Evolutionary conservation across 2,329 filamentous ascomycete genomes (phyloP).

Genomic region (Aspergillus ibericus): DNA sequence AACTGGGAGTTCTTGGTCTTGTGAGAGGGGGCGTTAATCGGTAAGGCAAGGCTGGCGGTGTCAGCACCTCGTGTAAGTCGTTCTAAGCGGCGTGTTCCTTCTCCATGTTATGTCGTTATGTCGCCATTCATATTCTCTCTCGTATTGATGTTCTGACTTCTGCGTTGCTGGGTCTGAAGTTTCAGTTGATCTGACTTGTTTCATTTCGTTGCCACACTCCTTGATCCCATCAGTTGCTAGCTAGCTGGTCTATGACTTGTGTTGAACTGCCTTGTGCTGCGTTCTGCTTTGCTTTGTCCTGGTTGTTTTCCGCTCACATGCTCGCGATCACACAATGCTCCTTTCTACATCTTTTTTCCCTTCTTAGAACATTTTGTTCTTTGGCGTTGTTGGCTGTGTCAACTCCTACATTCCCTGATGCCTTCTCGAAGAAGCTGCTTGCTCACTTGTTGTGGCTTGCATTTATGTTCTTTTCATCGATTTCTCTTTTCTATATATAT

Average conservation of each 20-base stretch:
- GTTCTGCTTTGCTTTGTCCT: not conserved
- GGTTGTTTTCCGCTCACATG: not conserved
- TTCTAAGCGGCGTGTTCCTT: slow-evolving; percentile 46
- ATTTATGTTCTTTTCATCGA: not conserved
- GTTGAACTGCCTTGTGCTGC: not conserved
- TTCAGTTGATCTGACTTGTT: not conserved
- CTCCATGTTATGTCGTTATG: too few relatives aligned
- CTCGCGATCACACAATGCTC: not conserved
- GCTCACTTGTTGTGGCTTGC: not conserved
- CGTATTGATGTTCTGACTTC: slow-evolving; percentile 60
- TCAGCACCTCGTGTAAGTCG: slow-evolving; percentile 30
- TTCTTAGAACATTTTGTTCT: not conserved
- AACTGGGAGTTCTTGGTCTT: slow-evolving; percentile 56
- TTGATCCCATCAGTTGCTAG: not conserved
- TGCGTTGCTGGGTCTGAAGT: not conserved
- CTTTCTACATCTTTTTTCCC: not conserved
- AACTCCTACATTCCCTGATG: not conserved
- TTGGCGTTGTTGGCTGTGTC: not conserved
- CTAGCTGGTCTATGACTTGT: not conserved
- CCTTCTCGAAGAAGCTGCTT: not conserved
- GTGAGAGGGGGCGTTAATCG: not conserved
- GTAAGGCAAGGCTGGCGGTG: not conserved
- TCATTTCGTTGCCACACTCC: not conserved
- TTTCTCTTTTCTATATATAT: not conserved
- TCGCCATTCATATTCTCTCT: slow-evolving; percentile 58